phyloP scores from a whole-genome alignment of 1,284 basidiomycete genomes.

The Apiotrichum veenhuisii region DNA sequence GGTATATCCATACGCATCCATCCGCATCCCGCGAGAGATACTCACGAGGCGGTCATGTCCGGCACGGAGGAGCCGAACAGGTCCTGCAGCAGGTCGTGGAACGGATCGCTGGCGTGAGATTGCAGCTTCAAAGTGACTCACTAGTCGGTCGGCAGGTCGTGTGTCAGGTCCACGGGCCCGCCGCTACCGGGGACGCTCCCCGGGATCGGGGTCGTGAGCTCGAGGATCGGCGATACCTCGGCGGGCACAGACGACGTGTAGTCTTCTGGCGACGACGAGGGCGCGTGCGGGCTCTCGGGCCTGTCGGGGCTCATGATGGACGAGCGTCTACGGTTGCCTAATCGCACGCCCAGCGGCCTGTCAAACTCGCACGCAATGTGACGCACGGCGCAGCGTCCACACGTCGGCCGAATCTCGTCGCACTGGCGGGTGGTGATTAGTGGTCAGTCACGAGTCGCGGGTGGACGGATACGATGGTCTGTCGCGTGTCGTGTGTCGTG shows the following conservation, averaged over 20 bases:
- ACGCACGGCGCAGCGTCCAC: slow-evolving; percentile 9
- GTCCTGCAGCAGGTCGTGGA: slow-evolving; percentile 15
- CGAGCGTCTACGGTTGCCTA: slow-evolving; percentile 8
- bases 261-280: not conserved
- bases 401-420: slow-evolving; percentile 11
- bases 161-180: not conserved
- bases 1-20: too few relatives aligned
- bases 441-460: too few relatives aligned
- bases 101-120: slow-evolving; percentile 6
- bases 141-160: not conserved
- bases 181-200: too few relatives aligned
- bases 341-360: slow-evolving; percentile 9
- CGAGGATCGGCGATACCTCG: too few relatives aligned
- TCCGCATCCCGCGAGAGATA: too few relatives aligned
- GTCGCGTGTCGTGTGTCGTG: too few relatives aligned
- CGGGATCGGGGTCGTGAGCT: too few relatives aligned
- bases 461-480: too few relatives aligned
- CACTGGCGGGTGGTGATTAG: too few relatives aligned
- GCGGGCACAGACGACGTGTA: not conserved
- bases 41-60: not conserved
- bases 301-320: not conserved
- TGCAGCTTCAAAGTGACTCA: not conserved
- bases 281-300: not conserved
- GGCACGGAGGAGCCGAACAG: slow-evolving; percentile 9
- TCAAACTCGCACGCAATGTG: slow-evolving; percentile 13